Base-by-base conservation (phyloP, 2,329 filamentous ascomycete genomes). In the Diaporthe sp. region DNA sequence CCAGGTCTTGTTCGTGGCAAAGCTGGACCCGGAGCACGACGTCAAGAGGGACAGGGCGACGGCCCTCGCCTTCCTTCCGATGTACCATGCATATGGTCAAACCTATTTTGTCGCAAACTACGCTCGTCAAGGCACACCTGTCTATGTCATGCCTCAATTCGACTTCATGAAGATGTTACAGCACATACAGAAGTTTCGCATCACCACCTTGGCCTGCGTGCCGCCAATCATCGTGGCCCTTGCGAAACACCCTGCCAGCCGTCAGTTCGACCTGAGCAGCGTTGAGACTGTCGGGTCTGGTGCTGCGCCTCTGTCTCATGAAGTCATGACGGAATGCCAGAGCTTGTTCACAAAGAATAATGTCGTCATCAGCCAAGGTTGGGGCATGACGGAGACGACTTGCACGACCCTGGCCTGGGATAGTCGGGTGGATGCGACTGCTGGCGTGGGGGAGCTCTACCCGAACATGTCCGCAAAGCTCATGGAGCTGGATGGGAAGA, bases 301-400 rank as follows among this genome's bases (percentile, higher is more conserved):
- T 45, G 94, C 94, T 1, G 94, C 95, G 9, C 94, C 94, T 1
- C 83, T 94, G 10, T 84, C 86, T 17, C 80, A 80, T n/a, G 90
- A 93, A 76, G 84, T 91, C 4, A 86, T 85, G 72, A 85, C 86
- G 15, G 90, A 92, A 77, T 88, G 91, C 13, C 88, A 93, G 80
- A 87, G 84, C 74, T 80, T 92, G 73, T 91, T 91, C 86, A 82
- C 82, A 2, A 71, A 77, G 35, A 79, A 80, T 4, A 78, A 81
- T 1, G 72, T 88, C 10, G 71, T 77, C 3, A 77, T 88, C 17
- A 84, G 85, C 80, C 94, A 96, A 82, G 95, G 94, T 5, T 97
- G 94, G 93, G 95, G 95, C 7, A 96, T 97, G 95, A 97, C 95
- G 1, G 95, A 97, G 81, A 84, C 89, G 3, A 97, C 94, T 0